Evolutionary conservation across 805 yeast species (phyloP), one percentile per base, ranked within the genome.

Genomic region (Cyberlindnera bimundalis): DNA sequence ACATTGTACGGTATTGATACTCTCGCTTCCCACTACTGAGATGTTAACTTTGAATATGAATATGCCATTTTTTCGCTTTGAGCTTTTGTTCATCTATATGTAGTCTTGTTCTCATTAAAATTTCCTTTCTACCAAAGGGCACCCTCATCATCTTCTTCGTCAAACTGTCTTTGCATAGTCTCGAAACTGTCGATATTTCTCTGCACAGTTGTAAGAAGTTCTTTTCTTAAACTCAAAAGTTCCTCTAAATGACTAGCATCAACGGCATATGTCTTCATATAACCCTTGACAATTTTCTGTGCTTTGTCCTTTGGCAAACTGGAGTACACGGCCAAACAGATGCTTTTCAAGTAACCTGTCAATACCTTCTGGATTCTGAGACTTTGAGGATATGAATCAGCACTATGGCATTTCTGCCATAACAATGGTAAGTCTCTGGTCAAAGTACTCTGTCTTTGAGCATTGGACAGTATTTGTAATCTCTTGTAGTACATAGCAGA

Each of bases 101-200:
- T 30, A n/a, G 20, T 29, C 31, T 19, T 19, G 33, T 30, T 29
- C 21, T 29, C 31, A 29, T 29, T 17, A 18, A 6, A 8, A 23
- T 6, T 7, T 6, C 15, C 29, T 6, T 53, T 17, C n/a, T 42
- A 58, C 62, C 62, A 59, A n/a, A 58, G 33, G 16, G 59, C 43
- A 33, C 45, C 52, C 27, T 56, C 61, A 13, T 60, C 64, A 19
- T 60, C 63, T 40, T 59, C 60, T 34, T 58, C 58, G 37, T 55
- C 63, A 25, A 47, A 54, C 36, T 56, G 58, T 29, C 50, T 37
- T 37, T 57, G 62, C 32, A 57, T 28, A 14, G 51, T 50, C 31
- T 44, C 47, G 33, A 54, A 57, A 29, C 39, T 35, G 10, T 39
- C 36, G 10, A 45, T 42, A n/a, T 49, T 41, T 26, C 19, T 35